Conservation (phyloP, 352 stramenopile genomes). For the Elongisporangium undulatum region DNA sequence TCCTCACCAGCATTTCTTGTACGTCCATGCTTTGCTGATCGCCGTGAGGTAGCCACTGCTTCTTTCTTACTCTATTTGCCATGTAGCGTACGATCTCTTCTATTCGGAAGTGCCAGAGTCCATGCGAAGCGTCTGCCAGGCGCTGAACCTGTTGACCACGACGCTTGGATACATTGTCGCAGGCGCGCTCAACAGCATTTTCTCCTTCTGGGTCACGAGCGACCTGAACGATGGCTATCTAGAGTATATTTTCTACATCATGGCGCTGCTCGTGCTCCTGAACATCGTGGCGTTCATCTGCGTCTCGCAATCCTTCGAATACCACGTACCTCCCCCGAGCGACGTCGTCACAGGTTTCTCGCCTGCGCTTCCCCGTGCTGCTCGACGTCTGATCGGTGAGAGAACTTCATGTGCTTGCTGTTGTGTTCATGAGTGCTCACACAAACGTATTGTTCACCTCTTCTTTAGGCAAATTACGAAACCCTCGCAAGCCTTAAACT, state of each 20-base stretch:
- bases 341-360: slow-evolving; percentile 57
- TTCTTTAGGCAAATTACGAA: neutral
- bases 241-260: slow-evolving; percentile 88
- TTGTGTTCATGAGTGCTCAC: neutral
- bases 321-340: slow-evolving; percentile 52
- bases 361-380: slow-evolving; percentile 47
- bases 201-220: slow-evolving; percentile 88
- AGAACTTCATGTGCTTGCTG: neutral
- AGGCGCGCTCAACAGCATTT: slow-evolving; percentile 81
- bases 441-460: neutral
- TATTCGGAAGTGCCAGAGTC: slow-evolving; percentile 89
- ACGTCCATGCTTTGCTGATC: slow-evolving; percentile 13
- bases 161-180: slow-evolving; percentile 86
- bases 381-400: slow-evolving; percentile 18
- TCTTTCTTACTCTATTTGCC: slow-evolving; percentile 1
- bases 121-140: slow-evolving; percentile 90
- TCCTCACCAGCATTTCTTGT: slow-evolving; percentile 89
- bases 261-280: slow-evolving; percentile 63
- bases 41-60: neutral
- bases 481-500: neutral
- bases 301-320: slow-evolving; percentile 80
- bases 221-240: slow-evolving; percentile 89
- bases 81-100: slow-evolving; percentile 85
- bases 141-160: slow-evolving; percentile 88
- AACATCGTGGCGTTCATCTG: slow-evolving; percentile 55